phyloP scores from a whole-genome alignment of 176 grass and related monocot species.

The Alloteropsis semialata region DNA sequence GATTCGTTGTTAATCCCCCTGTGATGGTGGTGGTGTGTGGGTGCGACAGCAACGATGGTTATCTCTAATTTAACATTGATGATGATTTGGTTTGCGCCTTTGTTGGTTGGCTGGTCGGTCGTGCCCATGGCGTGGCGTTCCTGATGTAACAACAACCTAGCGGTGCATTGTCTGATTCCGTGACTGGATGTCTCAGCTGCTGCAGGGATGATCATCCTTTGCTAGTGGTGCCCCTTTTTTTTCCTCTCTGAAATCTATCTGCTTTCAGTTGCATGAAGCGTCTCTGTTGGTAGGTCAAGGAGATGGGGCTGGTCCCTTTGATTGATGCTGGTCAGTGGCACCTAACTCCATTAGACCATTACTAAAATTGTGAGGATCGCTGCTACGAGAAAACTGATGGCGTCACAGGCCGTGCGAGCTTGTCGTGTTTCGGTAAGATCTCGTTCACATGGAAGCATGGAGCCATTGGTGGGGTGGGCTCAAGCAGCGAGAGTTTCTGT shows the following conservation, averaged over 20 bases:
- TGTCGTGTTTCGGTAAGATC: not conserved
- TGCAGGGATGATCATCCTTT: not conserved
- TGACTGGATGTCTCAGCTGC: constrained; percentile 54
- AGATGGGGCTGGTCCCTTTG: constrained; percentile 1
- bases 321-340: not conserved
- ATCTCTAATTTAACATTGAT: constrained; percentile 56
- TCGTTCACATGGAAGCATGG: not conserved
- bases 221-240: not conserved
- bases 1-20: constrained; percentile 40
- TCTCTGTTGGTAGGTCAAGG: constrained; percentile 26
- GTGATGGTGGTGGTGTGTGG: constrained; percentile 54
- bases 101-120: constrained; percentile 30
- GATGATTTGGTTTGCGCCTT: constrained; percentile 38
- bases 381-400: not conserved
- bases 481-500: not conserved
- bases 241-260: not conserved
- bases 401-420: not conserved
- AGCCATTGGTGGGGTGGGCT: not conserved
- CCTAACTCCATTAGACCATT: not conserved
- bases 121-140: constrained; percentile 35
- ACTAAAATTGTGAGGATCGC: not conserved
- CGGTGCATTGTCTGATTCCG: constrained; percentile 45
- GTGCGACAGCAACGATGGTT: constrained; percentile 39
- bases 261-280: constrained; percentile 17
- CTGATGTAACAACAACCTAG: constrained; percentile 65